These are phyloP conservation scores for Mortierella sp. DNA, from an alignment of 371 early-diverging fungal genomes.

Conservation along the genomic window DNA sequence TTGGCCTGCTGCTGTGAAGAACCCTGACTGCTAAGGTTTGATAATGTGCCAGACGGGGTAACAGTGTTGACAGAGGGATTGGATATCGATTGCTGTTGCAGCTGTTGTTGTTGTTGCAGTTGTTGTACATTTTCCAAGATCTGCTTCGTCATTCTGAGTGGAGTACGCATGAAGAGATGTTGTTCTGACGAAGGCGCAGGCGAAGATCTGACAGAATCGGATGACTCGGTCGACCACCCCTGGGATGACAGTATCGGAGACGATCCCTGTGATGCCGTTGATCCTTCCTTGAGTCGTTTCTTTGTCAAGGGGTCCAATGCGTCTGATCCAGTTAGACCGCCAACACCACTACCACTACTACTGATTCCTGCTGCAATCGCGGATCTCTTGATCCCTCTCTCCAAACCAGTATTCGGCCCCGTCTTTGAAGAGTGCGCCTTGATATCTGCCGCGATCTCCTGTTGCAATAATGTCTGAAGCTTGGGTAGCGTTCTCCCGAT, in stretches of 20 bases:
- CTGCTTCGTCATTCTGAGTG: not conserved
- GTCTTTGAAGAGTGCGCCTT: slow-evolving; percentile 28
- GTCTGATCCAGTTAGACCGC: not conserved
- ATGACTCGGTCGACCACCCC: not conserved
- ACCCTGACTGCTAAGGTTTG: slow-evolving; percentile 9
- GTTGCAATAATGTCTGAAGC: slow-evolving; percentile 12
- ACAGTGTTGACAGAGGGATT: too few species aligned
- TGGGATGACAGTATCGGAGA: not conserved
- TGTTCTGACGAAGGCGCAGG: not conserved
- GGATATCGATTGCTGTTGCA: too few species aligned
- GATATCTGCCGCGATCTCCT: slow-evolving; percentile 32
- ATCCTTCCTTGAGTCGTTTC: slow-evolving; percentile 15
- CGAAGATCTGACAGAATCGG: not conserved
- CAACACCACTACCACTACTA: not conserved
- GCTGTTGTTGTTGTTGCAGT: not conserved
- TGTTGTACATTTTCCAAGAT: slow-evolving; percentile 23
- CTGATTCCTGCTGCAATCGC: slow-evolving; percentile 6
- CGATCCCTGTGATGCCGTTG: slow-evolving; percentile 1
- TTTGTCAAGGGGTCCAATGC: slow-evolving; percentile 8
- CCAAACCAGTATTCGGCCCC: slow-evolving; percentile 5
- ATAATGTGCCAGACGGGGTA: not conserved
- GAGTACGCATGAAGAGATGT: not conserved
- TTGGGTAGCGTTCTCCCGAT: slow-evolving; percentile 33
- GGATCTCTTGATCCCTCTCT: slow-evolving; percentile 11
- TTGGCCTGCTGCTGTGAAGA: slow-evolving; percentile 26